phyloP scores from a whole-genome alignment of 2,329 filamentous ascomycete genomes.

The Fusarium sp. region DNA sequence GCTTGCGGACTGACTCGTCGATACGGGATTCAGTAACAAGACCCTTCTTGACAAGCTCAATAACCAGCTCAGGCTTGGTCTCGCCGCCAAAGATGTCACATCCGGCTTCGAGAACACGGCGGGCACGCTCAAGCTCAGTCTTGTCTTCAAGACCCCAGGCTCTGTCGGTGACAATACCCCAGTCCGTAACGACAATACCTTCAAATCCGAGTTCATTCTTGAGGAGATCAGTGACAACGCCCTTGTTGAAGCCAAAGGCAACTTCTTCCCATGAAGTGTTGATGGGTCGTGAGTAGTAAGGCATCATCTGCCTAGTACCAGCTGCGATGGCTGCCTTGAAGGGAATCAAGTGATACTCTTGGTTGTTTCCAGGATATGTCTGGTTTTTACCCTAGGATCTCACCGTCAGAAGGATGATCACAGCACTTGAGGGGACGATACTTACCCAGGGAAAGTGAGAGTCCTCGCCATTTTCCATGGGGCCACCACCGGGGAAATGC shows the following conservation, averaged over 20 bases:
- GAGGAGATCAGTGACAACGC: slow-evolving; percentile 65
- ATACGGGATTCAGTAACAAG: slow-evolving; percentile 58
- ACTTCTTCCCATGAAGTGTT: slow-evolving; percentile 63
- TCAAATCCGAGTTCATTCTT: slow-evolving; percentile 64
- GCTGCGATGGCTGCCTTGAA: slow-evolving; percentile 66
- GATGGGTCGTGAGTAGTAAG: slow-evolving; percentile 65
- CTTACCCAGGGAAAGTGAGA: slow-evolving; percentile 62
- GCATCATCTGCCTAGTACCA: slow-evolving; percentile 67
- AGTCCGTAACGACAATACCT: slow-evolving; percentile 67
- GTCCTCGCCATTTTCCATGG: slow-evolving; percentile 65
- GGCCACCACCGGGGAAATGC: slow-evolving; percentile 68
- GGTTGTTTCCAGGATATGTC: slow-evolving; percentile 64
- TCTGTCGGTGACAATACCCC: slow-evolving; percentile 67
- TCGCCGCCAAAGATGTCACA: slow-evolving; percentile 69
- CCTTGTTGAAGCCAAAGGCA: slow-evolving; percentile 67
- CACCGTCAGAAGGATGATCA: slow-evolving; percentile 46
- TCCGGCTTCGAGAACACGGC: slow-evolving; percentile 62
- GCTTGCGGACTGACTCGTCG: slow-evolving; percentile 61
- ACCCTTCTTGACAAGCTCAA: slow-evolving; percentile 62
- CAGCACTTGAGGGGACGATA: accelerated
- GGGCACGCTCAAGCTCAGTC: slow-evolving; percentile 54
- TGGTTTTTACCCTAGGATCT: slow-evolving; percentile 62
- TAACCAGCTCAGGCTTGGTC: slow-evolving; percentile 61
- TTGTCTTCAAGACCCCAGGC: slow-evolving; percentile 66
- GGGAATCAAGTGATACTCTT: slow-evolving; percentile 65